A percentile compares a stretch with the other conserved stretches of the same genome.
phyloP scores from a whole-genome alignment of 495 filamentous ascomycete genomes.

The Parmelia sp. region DNA sequence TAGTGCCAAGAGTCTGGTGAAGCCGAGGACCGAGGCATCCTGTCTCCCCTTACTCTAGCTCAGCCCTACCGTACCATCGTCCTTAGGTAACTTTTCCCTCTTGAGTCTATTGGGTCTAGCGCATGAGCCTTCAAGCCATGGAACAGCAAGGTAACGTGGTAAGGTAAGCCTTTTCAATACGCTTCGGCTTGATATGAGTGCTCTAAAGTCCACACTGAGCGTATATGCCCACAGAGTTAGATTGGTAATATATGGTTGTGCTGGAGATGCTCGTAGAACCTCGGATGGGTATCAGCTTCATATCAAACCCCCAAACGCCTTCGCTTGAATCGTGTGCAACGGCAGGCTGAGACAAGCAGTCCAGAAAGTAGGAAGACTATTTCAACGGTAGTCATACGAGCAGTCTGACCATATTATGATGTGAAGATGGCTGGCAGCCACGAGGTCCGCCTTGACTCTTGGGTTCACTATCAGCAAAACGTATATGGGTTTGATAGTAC shows the following conservation, averaged over 20 bases:
- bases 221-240: not conserved
- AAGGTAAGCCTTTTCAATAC: not conserved
- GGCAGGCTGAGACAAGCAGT: constrained; percentile 2
- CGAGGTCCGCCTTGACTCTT: constrained; percentile 26
- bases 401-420: constrained; percentile 7
- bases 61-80: too few relatives aligned
- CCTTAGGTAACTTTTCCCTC: not conserved
- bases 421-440: constrained; percentile 34
- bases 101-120: too few relatives aligned
- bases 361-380: not conserved
- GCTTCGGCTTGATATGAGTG: not conserved
- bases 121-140: too few relatives aligned
- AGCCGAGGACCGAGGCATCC: constrained; percentile 3
- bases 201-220: not conserved
- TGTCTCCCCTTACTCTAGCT: too few relatives aligned
- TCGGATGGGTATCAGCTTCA: constrained; percentile 1
- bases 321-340: constrained; percentile 19
- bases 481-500: not conserved
- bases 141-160: too few relatives aligned
- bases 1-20: not conserved
- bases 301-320: constrained; percentile 16
- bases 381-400: not conserved
- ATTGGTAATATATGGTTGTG: not conserved
- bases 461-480: not conserved
- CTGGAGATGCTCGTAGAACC: not conserved